Evolutionary conservation across 441 rosid species (phyloP).

Genomic region (Geranium incanum): DNA sequence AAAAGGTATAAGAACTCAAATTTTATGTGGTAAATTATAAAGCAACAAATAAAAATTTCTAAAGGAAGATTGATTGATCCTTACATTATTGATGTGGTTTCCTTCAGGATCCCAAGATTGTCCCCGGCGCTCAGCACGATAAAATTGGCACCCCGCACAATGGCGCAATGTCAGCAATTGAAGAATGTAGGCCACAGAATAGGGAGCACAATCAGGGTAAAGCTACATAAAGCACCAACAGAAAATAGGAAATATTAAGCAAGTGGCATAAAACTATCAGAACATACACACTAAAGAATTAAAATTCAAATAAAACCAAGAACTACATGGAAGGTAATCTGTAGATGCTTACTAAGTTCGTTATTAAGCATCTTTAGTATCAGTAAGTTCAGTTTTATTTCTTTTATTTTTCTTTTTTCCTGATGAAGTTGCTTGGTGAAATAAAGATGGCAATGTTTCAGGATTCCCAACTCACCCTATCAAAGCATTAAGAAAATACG

Average conservation of each 20-base stretch:
- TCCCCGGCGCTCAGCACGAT: constrained; percentile 76
- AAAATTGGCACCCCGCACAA: constrained; percentile 86
- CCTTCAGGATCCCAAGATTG: constrained; percentile 74
- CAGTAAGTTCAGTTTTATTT: neutral
- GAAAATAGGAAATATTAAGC: constrained; percentile 2
- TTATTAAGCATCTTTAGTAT: neutral
- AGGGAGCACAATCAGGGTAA: constrained; percentile 86
- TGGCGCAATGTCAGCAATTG: constrained; percentile 60
- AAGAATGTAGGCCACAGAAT: constrained; percentile 74
- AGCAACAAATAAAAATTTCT: neutral
- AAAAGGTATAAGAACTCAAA: neutral
- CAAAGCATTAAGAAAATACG: neutral
- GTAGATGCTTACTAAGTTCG: neutral
- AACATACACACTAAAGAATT: neutral
- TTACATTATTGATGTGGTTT: constrained; percentile 65
- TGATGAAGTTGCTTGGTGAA: neutral
- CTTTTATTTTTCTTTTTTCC: neutral
- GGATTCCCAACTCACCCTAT: neutral
- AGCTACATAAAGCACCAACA: constrained; percentile 45
- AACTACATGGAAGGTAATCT: neutral
- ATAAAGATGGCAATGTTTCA: neutral
- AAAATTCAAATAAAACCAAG: neutral
- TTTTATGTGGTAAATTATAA: neutral
- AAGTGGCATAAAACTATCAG: neutral
- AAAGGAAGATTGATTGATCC: constrained; percentile 12